Percentiles rank a stretch among this genome's conserved stretches.
Conservation (phyloP, 306 rosid genomes). For the Malus sieversii region DNA sequence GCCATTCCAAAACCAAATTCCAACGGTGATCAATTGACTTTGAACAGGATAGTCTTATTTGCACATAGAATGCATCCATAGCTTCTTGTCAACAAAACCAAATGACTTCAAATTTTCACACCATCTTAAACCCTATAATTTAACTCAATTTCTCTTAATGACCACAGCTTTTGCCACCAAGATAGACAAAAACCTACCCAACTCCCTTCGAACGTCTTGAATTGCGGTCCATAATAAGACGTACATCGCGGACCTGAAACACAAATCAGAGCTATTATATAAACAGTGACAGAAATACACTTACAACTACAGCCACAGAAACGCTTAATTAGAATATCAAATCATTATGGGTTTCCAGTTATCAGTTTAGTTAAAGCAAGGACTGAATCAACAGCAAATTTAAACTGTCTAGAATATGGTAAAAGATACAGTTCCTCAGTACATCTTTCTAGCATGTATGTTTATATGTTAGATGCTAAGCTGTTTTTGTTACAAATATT, state of each 20-base stretch:
- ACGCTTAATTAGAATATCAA: background rate
- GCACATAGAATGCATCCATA: background rate
- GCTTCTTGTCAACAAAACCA: background rate
- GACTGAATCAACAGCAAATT: background rate
- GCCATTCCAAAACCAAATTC: background rate
- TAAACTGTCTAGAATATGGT: no score
- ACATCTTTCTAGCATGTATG: background rate
- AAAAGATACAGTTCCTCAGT: background rate
- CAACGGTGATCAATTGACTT: background rate
- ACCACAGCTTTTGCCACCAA: background rate
- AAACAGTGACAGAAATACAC: background rate
- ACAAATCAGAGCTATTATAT: background rate
- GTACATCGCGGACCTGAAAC: constrained; percentile 89
- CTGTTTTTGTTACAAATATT: background rate
- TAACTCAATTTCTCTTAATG: background rate
- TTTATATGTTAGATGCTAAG: background rate
- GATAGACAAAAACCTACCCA: constrained; percentile 53
- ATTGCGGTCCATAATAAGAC: constrained; percentile 95
- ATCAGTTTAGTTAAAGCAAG: background rate
- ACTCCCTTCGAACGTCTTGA: constrained; percentile 97
- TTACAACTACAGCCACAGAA: background rate
- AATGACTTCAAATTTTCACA: background rate
- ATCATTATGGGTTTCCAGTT: background rate
- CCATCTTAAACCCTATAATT: background rate
- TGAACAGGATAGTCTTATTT: background rate